These are phyloP conservation scores for Gynandropsis gynandra DNA, from an alignment of 345 rosid genomes.

Conservation along the genomic window DNA sequence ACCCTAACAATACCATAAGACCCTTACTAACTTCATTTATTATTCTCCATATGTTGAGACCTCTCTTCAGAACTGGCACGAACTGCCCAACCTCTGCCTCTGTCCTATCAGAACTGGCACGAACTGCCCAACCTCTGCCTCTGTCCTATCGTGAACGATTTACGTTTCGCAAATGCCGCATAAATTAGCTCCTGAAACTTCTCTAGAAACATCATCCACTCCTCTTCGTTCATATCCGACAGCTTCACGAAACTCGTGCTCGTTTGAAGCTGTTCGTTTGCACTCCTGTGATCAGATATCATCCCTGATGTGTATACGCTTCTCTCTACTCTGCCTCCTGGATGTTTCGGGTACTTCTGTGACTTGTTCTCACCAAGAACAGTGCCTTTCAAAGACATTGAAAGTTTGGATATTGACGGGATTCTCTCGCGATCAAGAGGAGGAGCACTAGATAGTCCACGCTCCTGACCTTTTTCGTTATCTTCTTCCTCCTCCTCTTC, in stretches of 20 bases:
- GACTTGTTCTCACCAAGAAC: slow-evolving; percentile 55
- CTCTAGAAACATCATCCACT: slow-evolving; percentile 63
- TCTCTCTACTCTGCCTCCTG: slow-evolving; percentile 46
- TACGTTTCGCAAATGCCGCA: slow-evolving; percentile 63
- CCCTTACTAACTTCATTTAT: no score
- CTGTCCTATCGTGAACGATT: slow-evolving; percentile 53
- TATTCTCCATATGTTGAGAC: no score
- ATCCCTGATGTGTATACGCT: slow-evolving; percentile 35
- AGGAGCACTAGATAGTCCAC: no score
- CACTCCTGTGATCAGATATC: slow-evolving; percentile 78
- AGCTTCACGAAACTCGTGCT: slow-evolving; percentile 74
- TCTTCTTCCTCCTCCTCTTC: slow-evolving; percentile 61
- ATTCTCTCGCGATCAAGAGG: slow-evolving; percentile 29
- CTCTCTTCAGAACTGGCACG: slow-evolving; percentile 65
- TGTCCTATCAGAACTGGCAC: slow-evolving; percentile 62
- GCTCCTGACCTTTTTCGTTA: slow-evolving; percentile 38
- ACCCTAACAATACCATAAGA: no score
- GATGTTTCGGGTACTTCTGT: slow-evolving; percentile 45
- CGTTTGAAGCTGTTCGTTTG: slow-evolving; percentile 80
- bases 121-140: slow-evolving; percentile 69
- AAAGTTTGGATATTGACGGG: slow-evolving; percentile 50
- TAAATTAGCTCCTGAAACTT: slow-evolving; percentile 62
- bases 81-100: slow-evolving; percentile 58
- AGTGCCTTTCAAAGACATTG: slow-evolving; percentile 61
- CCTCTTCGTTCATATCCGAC: slow-evolving; percentile 72